Evolutionary conservation across 768 basidiomycete species (phyloP).

Genomic region (Zangia roseola): DNA sequence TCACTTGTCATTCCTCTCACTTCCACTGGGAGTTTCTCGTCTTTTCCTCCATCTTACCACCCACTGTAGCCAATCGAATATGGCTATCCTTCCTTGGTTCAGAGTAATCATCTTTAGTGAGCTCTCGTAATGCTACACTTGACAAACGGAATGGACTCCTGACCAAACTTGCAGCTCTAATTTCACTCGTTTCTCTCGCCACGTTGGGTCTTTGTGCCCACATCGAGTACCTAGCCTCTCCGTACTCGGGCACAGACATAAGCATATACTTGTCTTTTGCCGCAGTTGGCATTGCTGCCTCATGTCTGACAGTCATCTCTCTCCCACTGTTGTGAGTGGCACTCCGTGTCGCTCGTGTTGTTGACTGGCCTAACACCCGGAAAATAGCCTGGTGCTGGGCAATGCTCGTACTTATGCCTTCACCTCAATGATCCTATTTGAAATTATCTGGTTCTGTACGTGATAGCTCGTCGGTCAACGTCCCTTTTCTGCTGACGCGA

Average conservation of each 20-base stretch:
- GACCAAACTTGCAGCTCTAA: constrained; percentile 8
- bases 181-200: constrained; percentile 15
- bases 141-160: neutral
- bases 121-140: neutral
- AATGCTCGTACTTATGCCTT: constrained; percentile 7
- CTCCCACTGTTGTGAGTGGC: constrained; percentile 26
- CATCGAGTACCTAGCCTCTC: constrained; percentile 13
- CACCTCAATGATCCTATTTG: constrained; percentile 23
- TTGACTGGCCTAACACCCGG: neutral
- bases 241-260: neutral
- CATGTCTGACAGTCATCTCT: constrained; percentile 16
- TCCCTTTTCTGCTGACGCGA: neutral
- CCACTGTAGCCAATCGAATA: constrained; percentile 6
- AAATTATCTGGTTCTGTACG: constrained; percentile 28
- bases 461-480: neutral
- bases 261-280: constrained; percentile 4
- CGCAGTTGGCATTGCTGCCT: constrained; percentile 15
- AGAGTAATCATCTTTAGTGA: constrained; percentile 23
- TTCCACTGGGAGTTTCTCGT: neutral
- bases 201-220: constrained; percentile 24
- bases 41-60: neutral
- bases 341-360: neutral
- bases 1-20: neutral
- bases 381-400: constrained; percentile 18
- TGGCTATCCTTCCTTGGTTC: constrained; percentile 27